Conservation (phyloP, 345 rosid genomes). For the Salix exigua region DNA sequence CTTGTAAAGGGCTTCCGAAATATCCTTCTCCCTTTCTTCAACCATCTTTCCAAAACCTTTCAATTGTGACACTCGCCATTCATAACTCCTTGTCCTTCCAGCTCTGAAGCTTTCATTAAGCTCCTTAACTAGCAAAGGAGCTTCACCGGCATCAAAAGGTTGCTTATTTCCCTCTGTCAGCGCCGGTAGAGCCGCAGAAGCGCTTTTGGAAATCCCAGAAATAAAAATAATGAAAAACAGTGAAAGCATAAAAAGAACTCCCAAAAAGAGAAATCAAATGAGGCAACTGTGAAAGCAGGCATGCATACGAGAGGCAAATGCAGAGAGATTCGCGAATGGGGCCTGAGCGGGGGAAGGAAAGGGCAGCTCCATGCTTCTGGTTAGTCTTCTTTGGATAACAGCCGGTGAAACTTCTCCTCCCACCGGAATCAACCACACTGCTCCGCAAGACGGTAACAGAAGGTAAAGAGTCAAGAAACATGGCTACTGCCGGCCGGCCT, state of each 20-base stretch:
- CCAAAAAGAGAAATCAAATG: background rate
- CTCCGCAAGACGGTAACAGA: background rate
- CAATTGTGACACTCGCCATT: constrained; percentile 75
- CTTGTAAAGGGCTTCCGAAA: constrained; percentile 47
- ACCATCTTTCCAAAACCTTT: constrained; percentile 53
- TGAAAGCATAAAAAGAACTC: background rate
- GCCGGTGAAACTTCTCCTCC: background rate
- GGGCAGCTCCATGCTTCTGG: background rate
- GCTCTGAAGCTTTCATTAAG: constrained; percentile 47
- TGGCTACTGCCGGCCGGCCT: background rate
- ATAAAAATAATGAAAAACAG: background rate
- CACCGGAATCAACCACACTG: constrained; percentile 10
- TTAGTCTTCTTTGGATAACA: background rate
- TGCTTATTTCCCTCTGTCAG: constrained; percentile 22
- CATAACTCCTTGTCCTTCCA: constrained; percentile 66
- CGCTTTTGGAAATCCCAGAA: constrained; percentile 12
- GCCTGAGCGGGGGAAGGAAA: background rate
- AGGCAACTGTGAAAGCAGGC: background rate
- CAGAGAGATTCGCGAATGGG: background rate
- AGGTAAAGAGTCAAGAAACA: background rate
- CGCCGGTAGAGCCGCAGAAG: constrained; percentile 19
- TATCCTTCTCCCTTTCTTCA: constrained; percentile 58
- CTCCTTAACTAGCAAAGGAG: constrained; percentile 45
- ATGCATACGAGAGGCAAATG: background rate
- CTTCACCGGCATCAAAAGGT: constrained; percentile 36